These are phyloP conservation scores for Isoetes engelmannii DNA, from an alignment of 83 land plant genomes.

Conservation along the genomic window DNA sequence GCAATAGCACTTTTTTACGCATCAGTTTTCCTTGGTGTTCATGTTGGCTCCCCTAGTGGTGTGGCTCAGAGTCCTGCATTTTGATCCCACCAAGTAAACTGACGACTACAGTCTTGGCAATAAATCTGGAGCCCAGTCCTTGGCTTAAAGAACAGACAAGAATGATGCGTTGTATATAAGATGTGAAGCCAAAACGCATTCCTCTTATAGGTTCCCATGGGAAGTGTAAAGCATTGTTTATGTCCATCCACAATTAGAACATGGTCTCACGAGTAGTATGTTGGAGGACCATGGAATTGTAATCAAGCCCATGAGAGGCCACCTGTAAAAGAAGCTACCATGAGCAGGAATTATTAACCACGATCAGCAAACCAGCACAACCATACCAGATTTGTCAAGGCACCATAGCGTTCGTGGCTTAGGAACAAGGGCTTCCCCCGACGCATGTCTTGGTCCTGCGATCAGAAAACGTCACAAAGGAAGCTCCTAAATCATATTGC, in stretches of 20 bases:
- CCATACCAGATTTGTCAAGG: conserved; percentile 44
- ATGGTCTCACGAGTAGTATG: conserved; percentile 46
- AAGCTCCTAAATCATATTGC: background rate
- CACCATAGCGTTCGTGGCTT: conserved; percentile 77
- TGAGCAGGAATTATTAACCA: background rate
- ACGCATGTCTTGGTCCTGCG: conserved; percentile 72
- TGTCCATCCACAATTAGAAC: conserved; percentile 7
- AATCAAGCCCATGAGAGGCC: conserved; percentile 84
- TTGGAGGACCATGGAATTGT: conserved; percentile 63
- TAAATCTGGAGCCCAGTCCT: too few species aligned
- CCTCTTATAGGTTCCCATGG: too few species aligned
- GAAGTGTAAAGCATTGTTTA: too few species aligned
- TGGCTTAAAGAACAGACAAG: too few species aligned
- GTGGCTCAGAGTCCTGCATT: too few species aligned
- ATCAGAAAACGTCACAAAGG: background rate
- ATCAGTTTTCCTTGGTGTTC: too few species aligned
- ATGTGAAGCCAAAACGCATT: too few species aligned
- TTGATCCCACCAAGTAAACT: too few species aligned
- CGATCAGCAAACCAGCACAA: conserved; percentile 4
- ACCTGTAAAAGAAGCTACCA: conserved; percentile 40
- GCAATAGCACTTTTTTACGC: too few species aligned
- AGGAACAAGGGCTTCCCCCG: conserved; percentile 86
- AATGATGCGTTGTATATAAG: too few species aligned
- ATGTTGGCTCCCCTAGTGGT: too few species aligned
- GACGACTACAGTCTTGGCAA: too few species aligned